Conservation (phyloP, 179 eudicot species). For the Corrigiola litoralis region DNA sequence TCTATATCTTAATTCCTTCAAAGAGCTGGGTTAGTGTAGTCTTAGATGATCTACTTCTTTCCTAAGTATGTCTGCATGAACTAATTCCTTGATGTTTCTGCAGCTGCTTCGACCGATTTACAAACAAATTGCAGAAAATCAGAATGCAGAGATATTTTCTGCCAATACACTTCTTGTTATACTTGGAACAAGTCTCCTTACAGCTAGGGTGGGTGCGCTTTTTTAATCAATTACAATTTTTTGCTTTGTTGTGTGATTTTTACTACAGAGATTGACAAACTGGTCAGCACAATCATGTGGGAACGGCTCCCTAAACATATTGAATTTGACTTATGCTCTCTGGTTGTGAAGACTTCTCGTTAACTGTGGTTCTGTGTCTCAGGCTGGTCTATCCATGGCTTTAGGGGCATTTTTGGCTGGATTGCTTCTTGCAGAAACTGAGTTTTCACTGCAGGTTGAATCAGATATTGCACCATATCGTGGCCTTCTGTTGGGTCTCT, state of each 20-base stretch:
- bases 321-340: neutral
- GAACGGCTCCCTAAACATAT: neutral
- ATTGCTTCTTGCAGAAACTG: slow-evolving; percentile 98
- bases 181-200: slow-evolving; percentile 92
- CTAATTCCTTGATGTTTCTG: slow-evolving; percentile 15
- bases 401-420: slow-evolving; percentile 99
- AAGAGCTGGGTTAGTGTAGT: no score
- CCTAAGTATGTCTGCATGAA: slow-evolving; percentile 1
- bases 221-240: neutral
- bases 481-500: slow-evolving; percentile 96
- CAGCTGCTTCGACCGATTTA: slow-evolving; percentile 99
- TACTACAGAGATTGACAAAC: neutral
- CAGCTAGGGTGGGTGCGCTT: slow-evolving; percentile 70
- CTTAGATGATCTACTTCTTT: neutral
- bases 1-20: neutral
- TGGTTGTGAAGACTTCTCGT: neutral
- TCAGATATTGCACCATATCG: slow-evolving; percentile 99
- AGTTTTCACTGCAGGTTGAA: slow-evolving; percentile 94
- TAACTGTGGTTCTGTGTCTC: slow-evolving; percentile 28
- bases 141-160: slow-evolving; percentile 97
- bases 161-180: slow-evolving; percentile 97
- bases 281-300: neutral
- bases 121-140: slow-evolving; percentile 94
- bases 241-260: neutral
- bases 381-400: slow-evolving; percentile 99